Evolutionary conservation across 306 rosid genomes (phyloP), one percentile per base, ranked within the genome.

Genomic region (Herpetospermum pedunculosum): DNA sequence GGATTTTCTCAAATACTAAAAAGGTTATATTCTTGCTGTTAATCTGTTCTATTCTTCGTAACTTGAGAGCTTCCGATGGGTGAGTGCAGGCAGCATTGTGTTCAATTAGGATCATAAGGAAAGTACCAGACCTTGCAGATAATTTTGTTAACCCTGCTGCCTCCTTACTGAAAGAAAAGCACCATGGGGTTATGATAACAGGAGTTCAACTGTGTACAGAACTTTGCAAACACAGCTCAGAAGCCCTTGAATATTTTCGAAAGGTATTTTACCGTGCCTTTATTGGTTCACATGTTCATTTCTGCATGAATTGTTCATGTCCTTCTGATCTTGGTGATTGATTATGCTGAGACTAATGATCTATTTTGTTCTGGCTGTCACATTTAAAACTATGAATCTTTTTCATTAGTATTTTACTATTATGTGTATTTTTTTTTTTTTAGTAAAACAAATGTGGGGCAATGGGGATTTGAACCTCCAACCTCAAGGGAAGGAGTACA

Each of bases 121-220:
- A 94, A 82, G 99, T 94, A 75, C 99, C 99, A 58, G 99, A 94
- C 79, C 81, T 94, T 88, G 97, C 96, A 4, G 99, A 94, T 82
- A 94, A 87, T 81, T 91, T 94, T 82, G 83, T 94, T 76, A 89
- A 89, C 76, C 89, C 97, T 76, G 90, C 99, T 76, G 90, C 90
- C 80, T 75, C 92, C 55, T 89, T 94, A 79, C 95, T 94, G 63
- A 88, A 83, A 88, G 99, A 91, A 90, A 94, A 94, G 77, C 97
- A 94, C 80, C 99, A 94, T 68, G 99, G 99, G 19, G 99, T 91
- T 78, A 81, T 94, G 82, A 91, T 94, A 75, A 91, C 99, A 58
- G 99, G 96, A 65, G 88, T 94, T 87, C 99, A 89, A 80, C 96
- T 94, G 80, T 89, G 99, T 88, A 88, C 92, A 80, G 99, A 91